Percentiles rank a stretch among this genome's conserved stretches.
Conservation (phyloP, 208 protist species). For the Leishmania gerbilli region DNA sequence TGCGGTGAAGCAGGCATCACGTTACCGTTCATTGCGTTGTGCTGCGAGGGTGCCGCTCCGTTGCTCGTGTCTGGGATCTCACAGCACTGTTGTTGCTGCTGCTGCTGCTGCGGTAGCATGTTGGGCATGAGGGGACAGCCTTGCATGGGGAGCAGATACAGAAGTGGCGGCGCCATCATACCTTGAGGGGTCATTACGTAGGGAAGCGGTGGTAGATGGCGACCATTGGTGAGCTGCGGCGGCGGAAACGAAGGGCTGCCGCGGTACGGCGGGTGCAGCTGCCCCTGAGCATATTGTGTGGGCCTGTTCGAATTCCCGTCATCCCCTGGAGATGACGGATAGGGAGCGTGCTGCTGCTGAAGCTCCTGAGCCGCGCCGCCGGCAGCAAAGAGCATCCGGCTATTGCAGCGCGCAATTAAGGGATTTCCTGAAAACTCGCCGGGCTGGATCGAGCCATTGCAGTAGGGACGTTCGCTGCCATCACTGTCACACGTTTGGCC, state of each 20-base stretch:
- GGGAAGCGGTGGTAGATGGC: slow-evolving; percentile 19
- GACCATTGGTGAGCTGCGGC: neutral
- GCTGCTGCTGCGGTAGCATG: neutral
- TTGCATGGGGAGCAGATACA: slow-evolving; percentile 19
- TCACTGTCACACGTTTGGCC: neutral
- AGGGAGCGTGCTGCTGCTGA: neutral
- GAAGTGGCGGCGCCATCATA: slow-evolving; percentile 12
- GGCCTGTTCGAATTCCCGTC: neutral
- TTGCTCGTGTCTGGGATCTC: too few relatives aligned
- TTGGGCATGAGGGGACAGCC: neutral
- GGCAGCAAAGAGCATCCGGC: neutral
- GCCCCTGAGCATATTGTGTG: slow-evolving; percentile 3
- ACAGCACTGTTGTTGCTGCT: neutral
- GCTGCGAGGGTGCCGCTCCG: neutral
- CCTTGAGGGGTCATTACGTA: slow-evolving; percentile 21
- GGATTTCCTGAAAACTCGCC: neutral
- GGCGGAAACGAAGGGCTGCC: neutral
- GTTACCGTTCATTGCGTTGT: neutral
- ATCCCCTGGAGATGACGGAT: neutral
- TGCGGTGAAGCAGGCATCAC: neutral
- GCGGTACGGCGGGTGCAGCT: slow-evolving; percentile 2
- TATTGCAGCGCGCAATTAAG: neutral
- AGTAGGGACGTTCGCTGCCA: neutral
- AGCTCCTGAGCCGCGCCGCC: neutral
- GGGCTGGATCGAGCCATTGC: neutral